Conservation (phyloP, 345 rosid genomes). For the Gossypium anomalum region DNA sequence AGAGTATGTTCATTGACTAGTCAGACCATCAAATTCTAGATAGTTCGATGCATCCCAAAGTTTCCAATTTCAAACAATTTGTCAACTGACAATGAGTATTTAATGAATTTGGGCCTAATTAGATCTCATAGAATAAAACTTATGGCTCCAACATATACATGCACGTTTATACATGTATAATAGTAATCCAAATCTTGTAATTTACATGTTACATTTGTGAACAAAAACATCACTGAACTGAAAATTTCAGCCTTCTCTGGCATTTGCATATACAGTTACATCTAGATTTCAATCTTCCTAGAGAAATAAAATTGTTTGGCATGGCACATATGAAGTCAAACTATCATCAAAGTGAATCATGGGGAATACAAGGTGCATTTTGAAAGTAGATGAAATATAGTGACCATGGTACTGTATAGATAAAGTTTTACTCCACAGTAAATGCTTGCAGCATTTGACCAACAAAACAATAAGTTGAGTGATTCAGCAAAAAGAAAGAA, state of each 20-base stretch:
- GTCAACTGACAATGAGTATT: not conserved
- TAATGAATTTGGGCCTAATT: not conserved
- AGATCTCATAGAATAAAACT: not conserved
- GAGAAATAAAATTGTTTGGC: not conserved
- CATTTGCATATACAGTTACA: not conserved
- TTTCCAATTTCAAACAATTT: slow-evolving; percentile 1
- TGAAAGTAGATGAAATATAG: not conserved
- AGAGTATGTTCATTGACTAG: not conserved
- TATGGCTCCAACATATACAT: not conserved
- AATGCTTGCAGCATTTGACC: not conserved
- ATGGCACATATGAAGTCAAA: not conserved
- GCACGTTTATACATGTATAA: not conserved
- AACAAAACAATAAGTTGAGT: not conserved
- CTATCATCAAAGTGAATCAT: not conserved
- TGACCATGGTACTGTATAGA: not conserved
- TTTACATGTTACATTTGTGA: not conserved
- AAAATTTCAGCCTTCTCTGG: not conserved
- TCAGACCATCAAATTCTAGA: not conserved
- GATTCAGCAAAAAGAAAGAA: not conserved
- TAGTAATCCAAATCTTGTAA: not conserved
- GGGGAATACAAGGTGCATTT: not conserved
- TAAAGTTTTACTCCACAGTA: not conserved
- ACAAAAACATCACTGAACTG: not conserved
- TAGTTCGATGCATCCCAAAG: not conserved
- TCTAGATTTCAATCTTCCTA: not conserved